These are phyloP conservation scores for Coemansia sp. DNA, from an alignment of 192 early-diverging fungal species.

Conservation along the genomic window DNA sequence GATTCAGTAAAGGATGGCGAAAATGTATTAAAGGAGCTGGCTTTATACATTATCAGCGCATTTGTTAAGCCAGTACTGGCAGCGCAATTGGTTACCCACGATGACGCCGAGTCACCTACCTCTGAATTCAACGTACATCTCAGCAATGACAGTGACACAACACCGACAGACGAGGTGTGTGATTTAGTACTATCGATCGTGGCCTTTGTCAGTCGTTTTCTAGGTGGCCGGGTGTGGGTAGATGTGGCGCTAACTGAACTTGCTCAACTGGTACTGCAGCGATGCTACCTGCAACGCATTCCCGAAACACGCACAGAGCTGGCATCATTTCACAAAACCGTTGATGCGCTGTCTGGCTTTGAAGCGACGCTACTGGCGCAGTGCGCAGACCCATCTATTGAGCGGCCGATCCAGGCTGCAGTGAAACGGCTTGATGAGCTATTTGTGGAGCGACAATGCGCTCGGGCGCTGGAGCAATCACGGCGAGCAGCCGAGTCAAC, in stretches of 20 bases:
- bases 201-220: conserved; percentile 7
- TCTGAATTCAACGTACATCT: background rate
- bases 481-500: conserved; percentile 20
- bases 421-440: conserved; percentile 21
- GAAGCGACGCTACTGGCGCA: conserved; percentile 15
- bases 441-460: conserved; percentile 20
- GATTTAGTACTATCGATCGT: conserved; percentile 3
- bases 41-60: conserved; percentile 14
- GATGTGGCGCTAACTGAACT: conserved; percentile 8
- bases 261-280: conserved; percentile 21
- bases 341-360: conserved; percentile 19
- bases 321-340: conserved; percentile 1
- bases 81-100: background rate
- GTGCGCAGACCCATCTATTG: background rate
- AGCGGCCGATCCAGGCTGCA: conserved; percentile 16
- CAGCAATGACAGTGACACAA: no score
- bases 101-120: background rate
- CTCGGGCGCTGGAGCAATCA: conserved; percentile 10
- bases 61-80: conserved; percentile 23
- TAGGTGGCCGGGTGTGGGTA: conserved; percentile 2
- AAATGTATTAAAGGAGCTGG: conserved; percentile 5
- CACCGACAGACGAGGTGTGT: background rate
- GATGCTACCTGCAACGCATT: conserved; percentile 23
- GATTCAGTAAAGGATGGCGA: conserved; percentile 9
- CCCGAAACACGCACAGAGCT: conserved; percentile 18